Evolutionary conservation across 768 basidiomycete genomes (phyloP), one percentile per base, ranked within the genome.

Genomic region (Boletus barrowsii): DNA sequence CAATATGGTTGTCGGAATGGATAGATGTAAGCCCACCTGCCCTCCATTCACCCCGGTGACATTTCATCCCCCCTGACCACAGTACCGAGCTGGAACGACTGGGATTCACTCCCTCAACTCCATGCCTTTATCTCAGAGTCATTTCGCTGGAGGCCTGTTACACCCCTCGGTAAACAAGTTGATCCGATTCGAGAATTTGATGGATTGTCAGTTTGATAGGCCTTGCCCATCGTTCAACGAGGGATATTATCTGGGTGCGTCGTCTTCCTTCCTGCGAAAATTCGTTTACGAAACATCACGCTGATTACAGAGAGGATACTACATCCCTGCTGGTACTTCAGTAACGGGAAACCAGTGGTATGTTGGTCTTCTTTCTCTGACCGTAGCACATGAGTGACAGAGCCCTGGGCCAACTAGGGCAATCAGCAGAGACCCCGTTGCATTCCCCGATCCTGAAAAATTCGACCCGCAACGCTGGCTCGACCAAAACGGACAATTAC

Each of bases 381-480:
- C 10, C n/a, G 29, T n/a, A 3, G 13, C 13, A 18, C 1, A 5
- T 14, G 33, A 5, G 5, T 39, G 6, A 35, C 41, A 10, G 11
- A 50, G 4, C 4, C 8, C 0, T 43, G 10, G 22, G 20, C 2
- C 24, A 41, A 51, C 24, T 9, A 76, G 77, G 80, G 72, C 81
- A 0, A 76, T 85, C 18, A 76, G 77, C 2, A 74, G 82, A 32
- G 84, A 86, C 56, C 83, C 84, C 0, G 60, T 59, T 9, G 70
- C 74, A 14, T 85, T 83, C 69, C 79, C 79, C 0, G 75, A 86
- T 46, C 83, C 84, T 0, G 82, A 86, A 47, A 58, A 35, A 10
- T 86, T 86, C 58, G 67, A 82, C 39, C 83, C 83, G 10, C 76
- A 79, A 56, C 71, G 84, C 18, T 87, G 84, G 83, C 49, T 84